Evolutionary conservation across 2,329 filamentous ascomycete species (phyloP).

Genomic region (Arachnomyces sp.): DNA sequence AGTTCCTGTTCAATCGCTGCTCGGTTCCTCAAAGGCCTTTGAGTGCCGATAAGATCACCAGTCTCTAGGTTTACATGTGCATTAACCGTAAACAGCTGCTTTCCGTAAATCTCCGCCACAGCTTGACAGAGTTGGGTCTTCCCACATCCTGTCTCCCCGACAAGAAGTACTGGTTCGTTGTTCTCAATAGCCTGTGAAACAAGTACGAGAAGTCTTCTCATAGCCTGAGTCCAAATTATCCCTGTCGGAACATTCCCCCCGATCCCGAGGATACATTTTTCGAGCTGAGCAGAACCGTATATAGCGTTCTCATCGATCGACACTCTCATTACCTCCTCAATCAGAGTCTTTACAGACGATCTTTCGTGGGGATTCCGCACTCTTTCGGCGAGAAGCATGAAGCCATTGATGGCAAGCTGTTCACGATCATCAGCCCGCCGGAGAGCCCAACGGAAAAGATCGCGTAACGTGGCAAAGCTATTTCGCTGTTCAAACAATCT

Average conservation of each 20-base stretch:
- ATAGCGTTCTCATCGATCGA: slow-evolving; percentile 65
- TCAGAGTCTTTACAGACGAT: slow-evolving; percentile 72
- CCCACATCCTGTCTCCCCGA: slow-evolving; percentile 94
- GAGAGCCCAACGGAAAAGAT: slow-evolving; percentile 91
- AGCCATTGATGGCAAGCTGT: slow-evolving; percentile 84
- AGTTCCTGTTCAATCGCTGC: slow-evolving; percentile 62
- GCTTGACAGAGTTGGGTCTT: slow-evolving; percentile 96
- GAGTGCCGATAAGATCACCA: slow-evolving; percentile 91
- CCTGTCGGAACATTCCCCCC: slow-evolving; percentile 21
- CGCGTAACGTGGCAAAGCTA: slow-evolving; percentile 90
- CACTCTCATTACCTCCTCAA: slow-evolving; percentile 86
- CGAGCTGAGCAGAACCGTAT: slow-evolving; percentile 57
- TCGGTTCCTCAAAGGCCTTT: slow-evolving; percentile 82
- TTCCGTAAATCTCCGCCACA: slow-evolving; percentile 70
- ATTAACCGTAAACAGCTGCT: slow-evolving; percentile 81
- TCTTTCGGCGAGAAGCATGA: slow-evolving; percentile 90
- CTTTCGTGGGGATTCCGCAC: slow-evolving; percentile 88
- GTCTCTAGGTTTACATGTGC: slow-evolving; percentile 98
- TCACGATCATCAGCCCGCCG: slow-evolving; percentile 77
- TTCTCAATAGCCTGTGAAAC: slow-evolving; percentile 81
- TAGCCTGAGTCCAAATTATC: slow-evolving; percentile 91
- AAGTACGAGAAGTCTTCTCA: slow-evolving; percentile 83
- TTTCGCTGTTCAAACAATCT: slow-evolving; percentile 94
- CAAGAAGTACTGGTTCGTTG: slow-evolving; percentile 86
- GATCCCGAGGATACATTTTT: slow-evolving; percentile 47